These are phyloP conservation scores for Tetraselmis striata DNA, from an alignment of 139 green algal species.

Conservation along the genomic window DNA sequence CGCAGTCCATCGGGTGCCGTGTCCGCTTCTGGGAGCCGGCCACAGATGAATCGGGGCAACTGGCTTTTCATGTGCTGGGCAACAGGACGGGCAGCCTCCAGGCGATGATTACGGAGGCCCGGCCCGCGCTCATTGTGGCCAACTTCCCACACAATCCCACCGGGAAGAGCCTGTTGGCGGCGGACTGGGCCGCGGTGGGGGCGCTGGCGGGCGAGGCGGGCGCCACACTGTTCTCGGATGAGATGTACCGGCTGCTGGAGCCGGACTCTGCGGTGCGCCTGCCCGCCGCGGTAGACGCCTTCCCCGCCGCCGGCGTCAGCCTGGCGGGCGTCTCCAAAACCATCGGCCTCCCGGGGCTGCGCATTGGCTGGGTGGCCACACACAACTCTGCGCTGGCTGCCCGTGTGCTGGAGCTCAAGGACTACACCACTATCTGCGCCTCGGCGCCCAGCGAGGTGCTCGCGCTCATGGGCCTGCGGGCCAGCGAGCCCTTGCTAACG, in stretches of 20 bases:
- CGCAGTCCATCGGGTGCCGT: slow-evolving; percentile 36
- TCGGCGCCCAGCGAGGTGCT: slow-evolving; percentile 57
- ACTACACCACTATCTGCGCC: slow-evolving; percentile 80
- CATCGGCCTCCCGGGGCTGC: slow-evolving; percentile 54
- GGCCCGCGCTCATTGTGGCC: slow-evolving; percentile 46
- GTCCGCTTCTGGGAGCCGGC: slow-evolving; percentile 44
- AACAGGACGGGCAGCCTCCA: slow-evolving; percentile 15
- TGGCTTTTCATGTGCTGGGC: slow-evolving; percentile 27
- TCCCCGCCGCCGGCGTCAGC: slow-evolving; percentile 39
- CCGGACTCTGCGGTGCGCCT: slow-evolving; percentile 27
- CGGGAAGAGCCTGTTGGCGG: slow-evolving; percentile 20
- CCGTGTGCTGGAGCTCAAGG: slow-evolving; percentile 51
- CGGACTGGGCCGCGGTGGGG: background rate
- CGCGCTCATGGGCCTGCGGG: slow-evolving; percentile 50
- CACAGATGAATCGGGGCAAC: background rate
- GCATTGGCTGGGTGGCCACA: slow-evolving; percentile 44
- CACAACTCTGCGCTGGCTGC: slow-evolving; percentile 2
- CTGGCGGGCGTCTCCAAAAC: slow-evolving; percentile 67
- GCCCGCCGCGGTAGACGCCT: slow-evolving; percentile 39
- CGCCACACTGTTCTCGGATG: slow-evolving; percentile 65
- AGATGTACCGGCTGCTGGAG: slow-evolving; percentile 72
- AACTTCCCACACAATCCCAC: slow-evolving; percentile 86
- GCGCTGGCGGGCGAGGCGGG: slow-evolving; percentile 19
- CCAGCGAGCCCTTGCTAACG: slow-evolving; percentile 26
- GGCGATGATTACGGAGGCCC: slow-evolving; percentile 10